Evolutionary conservation across 192 early-diverging fungal species (phyloP), one percentile per base, ranked within the genome.

Genomic region (Rhizoclosmatium globosum): DNA sequence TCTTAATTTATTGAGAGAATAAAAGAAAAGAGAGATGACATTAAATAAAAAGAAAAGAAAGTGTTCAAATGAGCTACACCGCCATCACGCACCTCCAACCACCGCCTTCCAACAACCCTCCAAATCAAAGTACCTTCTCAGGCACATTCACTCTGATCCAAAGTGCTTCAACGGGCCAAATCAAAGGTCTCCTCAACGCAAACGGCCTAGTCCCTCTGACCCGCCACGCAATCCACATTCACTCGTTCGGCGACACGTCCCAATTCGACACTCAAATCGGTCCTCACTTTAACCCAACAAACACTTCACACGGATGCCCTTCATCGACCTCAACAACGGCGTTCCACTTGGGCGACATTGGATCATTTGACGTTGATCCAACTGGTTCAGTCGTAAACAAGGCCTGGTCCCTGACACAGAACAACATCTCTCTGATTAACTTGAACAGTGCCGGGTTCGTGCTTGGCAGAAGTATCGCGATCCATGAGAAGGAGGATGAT

Each of bases 241-340:
- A 83, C 69, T 44, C 57, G 42, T 80, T 80, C 43, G 81, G 81
- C 9, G 75, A 82, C 69, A 23, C 65, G 4, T 50, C 58, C 41
- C 15, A 7, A 17, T 46, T 21, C 4, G 53, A 31, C 64, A 46
- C 47, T 3, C 65, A 56, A 13, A 21, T 50, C 7, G 72, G 60
- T 6, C 45, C 39, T 13, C 82, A 83, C 68, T 83, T 58, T 46
- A 83, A 83, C 61, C 82, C 82, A n/a, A 19, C 19, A 15, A 68
- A 64, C 7, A 23, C 23, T 13, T 23, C 1, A 19, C 82, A 83
- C 50, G 60, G 73, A 4, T 80, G 79, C 59, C 80, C 66, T 4
- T 6, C 62, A 21, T 4, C 21, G 6, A 21, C 4, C 4, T n/a
- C 4, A 21, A 38, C 62, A 9, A 41, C 21, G 6, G 77, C 21